Base-by-base conservation (phyloP, 768 basidiomycete genomes). In the Auriscalpium orientale region DNA sequence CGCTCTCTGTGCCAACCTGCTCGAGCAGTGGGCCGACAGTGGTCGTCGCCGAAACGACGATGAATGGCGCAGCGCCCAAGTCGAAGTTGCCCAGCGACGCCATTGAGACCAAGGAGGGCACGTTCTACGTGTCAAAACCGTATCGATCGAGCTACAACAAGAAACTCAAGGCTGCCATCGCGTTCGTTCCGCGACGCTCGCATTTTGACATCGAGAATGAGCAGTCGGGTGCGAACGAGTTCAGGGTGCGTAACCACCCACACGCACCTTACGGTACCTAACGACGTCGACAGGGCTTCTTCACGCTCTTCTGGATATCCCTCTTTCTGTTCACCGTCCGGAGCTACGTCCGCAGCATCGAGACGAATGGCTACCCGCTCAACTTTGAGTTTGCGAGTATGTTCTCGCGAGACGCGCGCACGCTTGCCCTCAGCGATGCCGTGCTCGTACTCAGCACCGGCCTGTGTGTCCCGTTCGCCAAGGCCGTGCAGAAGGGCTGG, bases 241-340 rank as follows among this genome's bases (percentile, higher is more conserved):
- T 97, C 69, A 81, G 94, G 58, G 87, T 87, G 48, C 45, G 56
- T 51, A 51, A n/a, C 10, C 37, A 16, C 43, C 13, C 15, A 44
- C 10, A 12, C n/a, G 22, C 40, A 18, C 15, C 33, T 47, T 38
- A 1, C 51, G 8, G 21, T 45, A 22, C 54, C 37, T 13, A 15
- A 43, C 45, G 56, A 34, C 15, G 10, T 48, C 21, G 20, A 46
- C 63, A 89, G 86, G 95, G 95, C 1, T 98, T 98, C 75, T 98
- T 93, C 71, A 83, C 89, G 4, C 79, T 98, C 50, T 98, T 98
- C 73, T 98, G 97, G 85, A 83, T 90, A 54, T 86, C 86, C 20
- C 81, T 95, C 61, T 93, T 90, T 64, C 79, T 95, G 50, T 84
- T 92, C 66, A 81, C 85, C 11, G 67, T 93, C 43, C 79, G 85